Percentiles rank a stretch among this genome's conserved stretches.
These are phyloP conservation scores for Pezicula neosporulosa DNA, from an alignment of 2,329 filamentous ascomycete genomes.

Conservation along the genomic window DNA sequence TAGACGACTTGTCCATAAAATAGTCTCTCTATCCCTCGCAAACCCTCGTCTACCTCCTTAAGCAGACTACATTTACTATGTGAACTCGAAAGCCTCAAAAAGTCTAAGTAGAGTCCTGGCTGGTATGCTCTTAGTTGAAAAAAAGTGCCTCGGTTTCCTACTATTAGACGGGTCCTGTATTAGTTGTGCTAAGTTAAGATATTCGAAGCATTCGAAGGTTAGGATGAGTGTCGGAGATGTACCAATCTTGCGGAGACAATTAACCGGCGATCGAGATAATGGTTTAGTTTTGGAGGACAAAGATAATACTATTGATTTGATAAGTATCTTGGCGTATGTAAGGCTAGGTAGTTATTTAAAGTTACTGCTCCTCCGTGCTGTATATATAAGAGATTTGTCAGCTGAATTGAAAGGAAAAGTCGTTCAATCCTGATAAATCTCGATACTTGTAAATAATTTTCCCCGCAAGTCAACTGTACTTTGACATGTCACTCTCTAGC, in stretches of 20 bases:
- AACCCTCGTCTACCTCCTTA: background rate
- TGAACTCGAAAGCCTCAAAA: background rate
- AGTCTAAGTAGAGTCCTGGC: background rate
- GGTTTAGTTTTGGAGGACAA: background rate
- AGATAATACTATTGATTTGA: too few relatives aligned
- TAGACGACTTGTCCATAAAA: background rate
- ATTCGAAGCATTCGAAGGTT: background rate
- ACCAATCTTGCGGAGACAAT: background rate
- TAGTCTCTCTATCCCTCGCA: background rate
- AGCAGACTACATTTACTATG: background rate
- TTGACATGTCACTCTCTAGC: too few relatives aligned
- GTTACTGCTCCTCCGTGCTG: too few relatives aligned
- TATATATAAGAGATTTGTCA: too few relatives aligned
- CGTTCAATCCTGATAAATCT: too few relatives aligned
- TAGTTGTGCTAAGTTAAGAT: background rate
- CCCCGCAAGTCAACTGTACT: too few relatives aligned
- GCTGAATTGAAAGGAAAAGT: too few relatives aligned
- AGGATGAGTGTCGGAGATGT: background rate
- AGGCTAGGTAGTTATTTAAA: too few relatives aligned
- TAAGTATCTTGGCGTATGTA: too few relatives aligned
- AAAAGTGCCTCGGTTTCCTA: background rate
- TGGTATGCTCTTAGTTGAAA: background rate
- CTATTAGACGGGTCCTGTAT: background rate
- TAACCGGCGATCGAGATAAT: background rate
- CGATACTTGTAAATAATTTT: too few relatives aligned